Evolutionary conservation across 2,329 filamentous ascomycete genomes (phyloP), one percentile per base, ranked within the genome.

Genomic region (Colletotrichum paranaense): DNA sequence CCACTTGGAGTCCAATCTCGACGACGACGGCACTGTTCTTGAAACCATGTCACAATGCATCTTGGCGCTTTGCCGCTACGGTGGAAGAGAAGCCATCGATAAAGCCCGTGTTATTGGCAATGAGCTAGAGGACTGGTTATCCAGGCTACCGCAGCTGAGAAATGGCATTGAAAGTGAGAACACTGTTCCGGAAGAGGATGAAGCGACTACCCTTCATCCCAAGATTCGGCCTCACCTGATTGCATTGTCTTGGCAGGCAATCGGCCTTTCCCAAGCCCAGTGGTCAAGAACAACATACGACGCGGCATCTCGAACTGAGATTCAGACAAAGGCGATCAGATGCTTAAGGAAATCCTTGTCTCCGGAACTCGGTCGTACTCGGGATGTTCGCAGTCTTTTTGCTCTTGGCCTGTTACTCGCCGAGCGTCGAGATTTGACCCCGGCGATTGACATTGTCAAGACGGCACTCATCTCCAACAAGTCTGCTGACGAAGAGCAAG

Each of bases 211-310:
- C 64, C 81, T 78, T 74, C 86, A 84, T 56, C 80, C 83, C 1
- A 76, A 79, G 22, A 86, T 96, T 4, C 85, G 91, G 35, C 88
- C 90, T 5, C 85, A 86, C 28, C 87, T 91, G 14, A 84, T 96
- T 68, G 92, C 93, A 3, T 83, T 92, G 72, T 90, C 94, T 28
- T 97, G 96, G 88, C 92, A 95, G 78, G 94, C 94, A 8, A 92
- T 98, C 75, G 97, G 96, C 0, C 87, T 97, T 67, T 93, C 94
- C 16, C 92, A 97, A 76, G 94, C 95, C 2, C 92, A 96, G 75
- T 98, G 95, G 95, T 94, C 95, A 57, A 90, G 92, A 65, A 88
- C 92, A 79, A 98, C 95, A 0, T 94, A 92, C 72, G 92, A 98
- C 75, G 92, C 92, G 28, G 88, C 92, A 53, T 86, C 88, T 22